Evolutionary conservation across 2,329 filamentous ascomycete species (phyloP).

Genomic region (Neonectria sp.): DNA sequence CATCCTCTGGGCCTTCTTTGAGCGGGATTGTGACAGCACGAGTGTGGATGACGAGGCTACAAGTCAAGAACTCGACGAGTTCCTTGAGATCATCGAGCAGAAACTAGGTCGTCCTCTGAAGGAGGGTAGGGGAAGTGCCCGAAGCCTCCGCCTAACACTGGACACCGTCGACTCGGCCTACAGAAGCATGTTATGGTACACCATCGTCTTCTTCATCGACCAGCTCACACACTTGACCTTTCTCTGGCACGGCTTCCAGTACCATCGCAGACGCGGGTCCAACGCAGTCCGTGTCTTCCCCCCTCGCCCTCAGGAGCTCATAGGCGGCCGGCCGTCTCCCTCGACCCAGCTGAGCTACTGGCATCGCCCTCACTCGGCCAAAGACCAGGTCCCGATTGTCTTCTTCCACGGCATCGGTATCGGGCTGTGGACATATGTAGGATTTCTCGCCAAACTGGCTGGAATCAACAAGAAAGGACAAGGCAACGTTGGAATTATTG

Average conservation of each 20-base stretch:
- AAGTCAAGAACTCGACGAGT: conserved; percentile 60
- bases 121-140: conserved; percentile 69
- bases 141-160: conserved; percentile 74
- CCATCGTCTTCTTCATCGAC: conserved; percentile 69
- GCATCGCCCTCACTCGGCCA: conserved; percentile 72
- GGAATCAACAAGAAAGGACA: conserved; percentile 42
- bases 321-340: conserved; percentile 63
- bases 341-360: conserved; percentile 73
- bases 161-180: conserved; percentile 74
- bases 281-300: conserved; percentile 66
- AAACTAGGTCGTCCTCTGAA: conserved; percentile 66
- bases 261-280: conserved; percentile 58
- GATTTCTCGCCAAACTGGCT: conserved; percentile 69
- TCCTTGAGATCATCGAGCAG: conserved; percentile 67
- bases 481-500: conserved; percentile 73
- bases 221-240: conserved; percentile 64
- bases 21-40: conserved; percentile 54
- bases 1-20: conserved; percentile 78
- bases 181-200: conserved; percentile 76
- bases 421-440: conserved; percentile 74
- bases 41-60: conserved; percentile 48
- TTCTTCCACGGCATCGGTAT: conserved; percentile 82
- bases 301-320: conserved; percentile 66
- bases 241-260: conserved; percentile 64
- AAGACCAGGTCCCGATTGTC: conserved; percentile 68